Conservation (phyloP, 169 alveolate species). For the Theileria annulata region DNA sequence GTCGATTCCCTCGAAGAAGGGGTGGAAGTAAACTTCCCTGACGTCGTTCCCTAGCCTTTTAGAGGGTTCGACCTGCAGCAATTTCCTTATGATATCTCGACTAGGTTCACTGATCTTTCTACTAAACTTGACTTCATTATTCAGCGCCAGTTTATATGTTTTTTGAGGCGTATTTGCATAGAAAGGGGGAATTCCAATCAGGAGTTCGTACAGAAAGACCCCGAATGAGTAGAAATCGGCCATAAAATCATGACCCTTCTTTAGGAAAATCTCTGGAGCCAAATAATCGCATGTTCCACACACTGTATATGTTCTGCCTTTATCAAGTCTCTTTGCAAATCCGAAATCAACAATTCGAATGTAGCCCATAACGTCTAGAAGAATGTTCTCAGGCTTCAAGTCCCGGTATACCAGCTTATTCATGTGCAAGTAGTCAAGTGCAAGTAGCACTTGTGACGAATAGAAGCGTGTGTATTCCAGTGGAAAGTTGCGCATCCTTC, state of each 20-base stretch:
- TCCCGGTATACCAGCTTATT: constrained; percentile 80
- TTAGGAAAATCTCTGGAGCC: constrained; percentile 84
- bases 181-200: constrained; percentile 87
- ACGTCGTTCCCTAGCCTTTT: constrained; percentile 78
- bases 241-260: constrained; percentile 79
- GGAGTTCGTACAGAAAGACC: constrained; percentile 79
- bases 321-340: constrained; percentile 69
- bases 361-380: constrained; percentile 76
- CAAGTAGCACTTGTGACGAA: constrained; percentile 76
- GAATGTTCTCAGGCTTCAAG: constrained; percentile 84
- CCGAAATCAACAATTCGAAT: constrained; percentile 83
- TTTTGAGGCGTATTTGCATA: constrained; percentile 62
- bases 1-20: constrained; percentile 78
- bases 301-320: constrained; percentile 66
- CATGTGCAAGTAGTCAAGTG: constrained; percentile 78
- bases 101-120: constrained; percentile 58
- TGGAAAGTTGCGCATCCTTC: constrained; percentile 56
- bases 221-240: constrained; percentile 89
- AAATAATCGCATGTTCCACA: constrained; percentile 87
- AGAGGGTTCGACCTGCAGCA: constrained; percentile 82
- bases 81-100: constrained; percentile 74
- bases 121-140: constrained; percentile 67
- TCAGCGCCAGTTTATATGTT: constrained; percentile 74
- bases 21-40: constrained; percentile 79
- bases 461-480: constrained; percentile 69